Conservation (phyloP, 2,329 filamentous ascomycete genomes). For the Cryphonectria japonica region DNA sequence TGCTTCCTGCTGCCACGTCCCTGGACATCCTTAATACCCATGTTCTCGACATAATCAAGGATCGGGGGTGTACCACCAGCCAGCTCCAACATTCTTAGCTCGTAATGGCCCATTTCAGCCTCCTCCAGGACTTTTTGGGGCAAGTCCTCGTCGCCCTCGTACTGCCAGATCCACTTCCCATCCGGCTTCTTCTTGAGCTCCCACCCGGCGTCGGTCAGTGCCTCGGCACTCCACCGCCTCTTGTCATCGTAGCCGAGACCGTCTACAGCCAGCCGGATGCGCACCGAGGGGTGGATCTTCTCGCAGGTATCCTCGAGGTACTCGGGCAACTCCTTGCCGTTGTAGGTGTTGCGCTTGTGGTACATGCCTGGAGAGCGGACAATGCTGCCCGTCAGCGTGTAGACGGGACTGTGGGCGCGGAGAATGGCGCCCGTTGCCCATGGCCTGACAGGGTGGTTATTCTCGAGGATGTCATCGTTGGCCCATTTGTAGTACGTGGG, state of each 20-base stretch:
- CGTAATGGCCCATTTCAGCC: constrained; percentile 57
- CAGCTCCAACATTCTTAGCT: constrained; percentile 51
- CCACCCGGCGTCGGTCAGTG: constrained; percentile 48
- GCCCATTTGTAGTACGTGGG: constrained; percentile 45
- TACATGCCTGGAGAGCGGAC: constrained; percentile 54
- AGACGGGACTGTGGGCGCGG: constrained; percentile 45
- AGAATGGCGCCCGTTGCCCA: constrained; percentile 53
- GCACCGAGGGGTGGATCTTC: constrained; percentile 57
- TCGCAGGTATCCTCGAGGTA: constrained; percentile 59
- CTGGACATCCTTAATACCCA: constrained; percentile 25
- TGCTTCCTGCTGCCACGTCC: constrained; percentile 20
- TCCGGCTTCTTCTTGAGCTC: constrained; percentile 42
- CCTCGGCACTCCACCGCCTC: constrained; percentile 50
- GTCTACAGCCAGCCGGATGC: constrained; percentile 54
- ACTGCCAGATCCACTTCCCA: constrained; percentile 59
- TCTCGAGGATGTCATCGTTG: constrained; percentile 49
- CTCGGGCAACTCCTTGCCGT: constrained; percentile 39
- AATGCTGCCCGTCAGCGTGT: constrained; percentile 48
- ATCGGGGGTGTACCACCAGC: constrained; percentile 50
- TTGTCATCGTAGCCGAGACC: constrained; percentile 56
- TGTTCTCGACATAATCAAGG: constrained; percentile 45
- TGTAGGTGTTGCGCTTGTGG: constrained; percentile 47
- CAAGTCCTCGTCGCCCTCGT: constrained; percentile 47
- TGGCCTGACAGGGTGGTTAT: constrained; percentile 51
- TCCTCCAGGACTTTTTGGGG: constrained; percentile 54